Conservation (phyloP, 2,329 filamentous ascomycete species). For the Epichloe typhina region DNA sequence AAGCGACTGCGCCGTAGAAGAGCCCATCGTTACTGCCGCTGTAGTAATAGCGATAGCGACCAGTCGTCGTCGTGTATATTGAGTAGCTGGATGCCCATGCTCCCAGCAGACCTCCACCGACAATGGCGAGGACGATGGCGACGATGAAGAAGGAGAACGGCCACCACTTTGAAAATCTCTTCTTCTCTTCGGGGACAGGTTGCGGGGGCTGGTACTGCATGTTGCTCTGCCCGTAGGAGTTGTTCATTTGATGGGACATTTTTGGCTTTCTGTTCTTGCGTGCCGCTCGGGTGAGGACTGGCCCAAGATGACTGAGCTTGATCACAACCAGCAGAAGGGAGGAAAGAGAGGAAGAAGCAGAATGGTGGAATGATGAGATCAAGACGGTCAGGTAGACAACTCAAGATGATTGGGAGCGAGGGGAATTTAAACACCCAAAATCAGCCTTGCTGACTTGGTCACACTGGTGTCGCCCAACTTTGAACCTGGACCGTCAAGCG, state of each 20-base stretch:
- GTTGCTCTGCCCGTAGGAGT: not conserved
- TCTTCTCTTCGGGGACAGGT: not conserved
- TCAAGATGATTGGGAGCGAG: too few relatives aligned
- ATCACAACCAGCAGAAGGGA: too few relatives aligned
- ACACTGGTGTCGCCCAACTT: too few relatives aligned
- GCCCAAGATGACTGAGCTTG: too few relatives aligned
- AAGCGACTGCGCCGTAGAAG: not conserved
- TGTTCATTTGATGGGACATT: not conserved
- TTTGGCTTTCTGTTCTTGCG: not conserved
- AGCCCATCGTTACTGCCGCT: not conserved
- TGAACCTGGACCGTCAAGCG: too few relatives aligned
- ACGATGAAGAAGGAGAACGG: slow-evolving; percentile 1
- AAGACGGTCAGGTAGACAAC: too few relatives aligned
- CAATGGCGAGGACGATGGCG: not conserved
- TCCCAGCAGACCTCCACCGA: slow-evolving; percentile 1
- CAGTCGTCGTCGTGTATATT: not conserved
- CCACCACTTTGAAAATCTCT: slow-evolving; percentile 3
- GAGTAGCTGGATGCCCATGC: not conserved
- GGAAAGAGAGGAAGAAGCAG: too few relatives aligned
- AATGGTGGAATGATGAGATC: too few relatives aligned
- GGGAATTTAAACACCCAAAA: too few relatives aligned
- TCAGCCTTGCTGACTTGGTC: too few relatives aligned
- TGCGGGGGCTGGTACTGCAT: not conserved
- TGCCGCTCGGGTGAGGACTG: too few relatives aligned
- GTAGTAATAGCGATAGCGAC: not conserved